A percentile compares a stretch with the other conserved stretches of the same genome.
phyloP scores from a whole-genome alignment of 352 stramenopile genomes.

The Phytophthora podocarpi region DNA sequence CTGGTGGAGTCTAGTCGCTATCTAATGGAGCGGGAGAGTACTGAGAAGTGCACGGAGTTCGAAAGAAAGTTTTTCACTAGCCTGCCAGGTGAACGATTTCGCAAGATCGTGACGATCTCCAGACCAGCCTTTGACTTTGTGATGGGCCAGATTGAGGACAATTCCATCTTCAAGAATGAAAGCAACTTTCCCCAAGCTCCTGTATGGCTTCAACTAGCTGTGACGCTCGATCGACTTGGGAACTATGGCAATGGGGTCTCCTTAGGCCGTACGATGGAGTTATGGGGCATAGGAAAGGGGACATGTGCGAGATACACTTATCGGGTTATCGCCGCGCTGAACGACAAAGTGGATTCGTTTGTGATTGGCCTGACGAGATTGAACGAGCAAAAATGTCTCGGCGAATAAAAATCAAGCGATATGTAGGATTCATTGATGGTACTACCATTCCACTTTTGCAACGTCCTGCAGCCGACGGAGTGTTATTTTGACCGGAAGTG shows the following conservation, averaged over 20 bases:
- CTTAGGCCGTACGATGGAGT: background rate
- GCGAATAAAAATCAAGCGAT: background rate
- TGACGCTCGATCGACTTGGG: background rate
- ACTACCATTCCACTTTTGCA: conserved; percentile 17
- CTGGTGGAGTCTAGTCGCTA: background rate
- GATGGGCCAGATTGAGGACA: background rate
- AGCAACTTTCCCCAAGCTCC: background rate
- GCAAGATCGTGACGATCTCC: background rate
- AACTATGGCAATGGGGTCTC: conserved; percentile 2
- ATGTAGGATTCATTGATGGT: conserved; percentile 24
- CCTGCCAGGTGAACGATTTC: background rate
- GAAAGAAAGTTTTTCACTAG: background rate
- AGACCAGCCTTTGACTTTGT: background rate
- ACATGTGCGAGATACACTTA: background rate
- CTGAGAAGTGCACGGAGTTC: background rate
- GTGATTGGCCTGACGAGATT: background rate
- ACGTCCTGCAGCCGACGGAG: conserved; percentile 18
- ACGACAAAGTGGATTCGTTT: too few species aligned
- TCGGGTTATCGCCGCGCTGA: background rate
- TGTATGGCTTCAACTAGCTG: background rate
- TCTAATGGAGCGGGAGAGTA: background rate
- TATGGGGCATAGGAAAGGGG: background rate
- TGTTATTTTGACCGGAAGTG: conserved; percentile 23
- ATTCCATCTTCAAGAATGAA: too few species aligned
- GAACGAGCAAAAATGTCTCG: background rate